Conservation (phyloP, 2,329 filamentous ascomycete genomes). For the Graphium sp. region DNA sequence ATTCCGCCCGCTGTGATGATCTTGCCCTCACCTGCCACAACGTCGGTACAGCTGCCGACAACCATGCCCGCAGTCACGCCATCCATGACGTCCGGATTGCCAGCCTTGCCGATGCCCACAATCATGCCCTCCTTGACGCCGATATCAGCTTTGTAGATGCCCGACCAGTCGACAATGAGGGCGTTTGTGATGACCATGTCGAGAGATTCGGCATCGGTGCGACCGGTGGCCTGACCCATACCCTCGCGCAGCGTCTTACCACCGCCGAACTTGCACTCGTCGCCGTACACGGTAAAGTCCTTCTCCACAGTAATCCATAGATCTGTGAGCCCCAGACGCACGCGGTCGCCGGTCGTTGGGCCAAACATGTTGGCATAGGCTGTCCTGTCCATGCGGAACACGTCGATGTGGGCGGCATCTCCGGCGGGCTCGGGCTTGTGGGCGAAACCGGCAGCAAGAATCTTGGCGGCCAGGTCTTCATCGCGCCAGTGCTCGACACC, state of each 20-base stretch:
- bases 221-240: slow-evolving; percentile 82
- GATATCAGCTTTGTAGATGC: slow-evolving; percentile 94
- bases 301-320: slow-evolving; percentile 84
- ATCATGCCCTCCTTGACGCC: slow-evolving; percentile 81
- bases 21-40: slow-evolving; percentile 77
- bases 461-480: slow-evolving; percentile 46
- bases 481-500: slow-evolving; percentile 45
- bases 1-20: slow-evolving; percentile 85
- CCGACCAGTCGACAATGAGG: slow-evolving; percentile 75
- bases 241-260: slow-evolving; percentile 88
- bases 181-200: slow-evolving; percentile 85
- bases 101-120: slow-evolving; percentile 80
- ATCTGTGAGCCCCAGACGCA: slow-evolving; percentile 68
- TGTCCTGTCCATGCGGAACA: slow-evolving; percentile 56
- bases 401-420: slow-evolving; percentile 34
- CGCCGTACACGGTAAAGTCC: slow-evolving; percentile 70
- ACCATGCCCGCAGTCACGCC: slow-evolving; percentile 65
- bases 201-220: slow-evolving; percentile 52
- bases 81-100: slow-evolving; percentile 95
- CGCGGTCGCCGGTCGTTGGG: slow-evolving; percentile 74
- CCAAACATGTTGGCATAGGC: slow-evolving; percentile 85
- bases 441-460: slow-evolving; percentile 61
- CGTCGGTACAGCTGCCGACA: slow-evolving; percentile 77
- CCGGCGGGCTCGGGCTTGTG: slow-evolving; percentile 52
- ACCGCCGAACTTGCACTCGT: slow-evolving; percentile 90